phyloP scores from a whole-genome alignment of 352 stramenopile genomes.

The Phytophthora tubulina region DNA sequence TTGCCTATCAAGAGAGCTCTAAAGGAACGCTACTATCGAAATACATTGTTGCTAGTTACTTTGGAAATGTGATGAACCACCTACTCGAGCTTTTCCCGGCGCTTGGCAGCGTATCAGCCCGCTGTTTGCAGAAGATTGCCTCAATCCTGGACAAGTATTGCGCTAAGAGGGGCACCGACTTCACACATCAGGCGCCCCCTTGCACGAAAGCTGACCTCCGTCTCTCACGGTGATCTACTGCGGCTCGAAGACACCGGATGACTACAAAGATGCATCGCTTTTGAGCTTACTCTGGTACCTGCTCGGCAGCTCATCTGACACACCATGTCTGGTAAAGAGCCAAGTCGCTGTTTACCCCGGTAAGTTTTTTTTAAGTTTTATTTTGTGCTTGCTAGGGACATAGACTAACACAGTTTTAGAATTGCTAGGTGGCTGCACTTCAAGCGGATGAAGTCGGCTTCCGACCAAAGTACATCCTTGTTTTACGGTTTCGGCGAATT shows the following conservation, averaged over 20 bases:
- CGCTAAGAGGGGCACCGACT: not conserved
- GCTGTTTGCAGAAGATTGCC: not conserved
- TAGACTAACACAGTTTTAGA: too few species aligned
- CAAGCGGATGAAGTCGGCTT: too few species aligned
- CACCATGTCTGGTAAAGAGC: slow-evolving; percentile 1
- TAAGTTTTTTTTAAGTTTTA: too few species aligned
- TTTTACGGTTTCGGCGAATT: too few species aligned
- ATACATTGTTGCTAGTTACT: not conserved
- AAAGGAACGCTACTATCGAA: not conserved
- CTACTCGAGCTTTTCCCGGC: not conserved
- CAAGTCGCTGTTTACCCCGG: slow-evolving; percentile 18
- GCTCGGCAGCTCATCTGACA: slow-evolving; percentile 16
- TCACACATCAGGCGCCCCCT: not conserved
- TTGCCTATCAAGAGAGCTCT: not conserved
- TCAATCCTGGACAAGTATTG: not conserved
- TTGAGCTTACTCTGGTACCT: slow-evolving; percentile 22
- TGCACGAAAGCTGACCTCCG: not conserved
- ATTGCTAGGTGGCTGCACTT: too few species aligned
- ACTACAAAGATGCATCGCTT: slow-evolving; percentile 17
- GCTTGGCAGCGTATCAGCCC: not conserved
- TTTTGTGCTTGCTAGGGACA: too few species aligned
- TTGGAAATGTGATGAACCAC: not conserved
- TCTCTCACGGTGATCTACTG: too few species aligned
- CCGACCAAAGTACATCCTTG: too few species aligned
- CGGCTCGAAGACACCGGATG: too few species aligned